Evolutionary conservation across 2,329 filamentous ascomycete genomes (phyloP).

Genomic region (Diaporthe nobilis): DNA sequence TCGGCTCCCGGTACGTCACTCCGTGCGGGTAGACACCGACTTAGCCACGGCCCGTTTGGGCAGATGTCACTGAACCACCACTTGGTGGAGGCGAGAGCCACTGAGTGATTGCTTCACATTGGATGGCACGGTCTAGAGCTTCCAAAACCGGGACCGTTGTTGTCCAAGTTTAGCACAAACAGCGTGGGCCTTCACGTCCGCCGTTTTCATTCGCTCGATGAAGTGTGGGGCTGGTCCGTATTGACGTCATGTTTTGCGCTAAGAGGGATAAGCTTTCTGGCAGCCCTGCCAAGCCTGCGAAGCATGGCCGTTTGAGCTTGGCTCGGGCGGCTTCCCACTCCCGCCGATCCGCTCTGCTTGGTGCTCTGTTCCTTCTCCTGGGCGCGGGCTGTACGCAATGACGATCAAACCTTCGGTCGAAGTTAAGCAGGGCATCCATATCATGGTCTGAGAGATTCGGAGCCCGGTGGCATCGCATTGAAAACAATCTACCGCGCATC

Average conservation of each 20-base stretch:
- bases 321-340: slow-evolving; percentile 18
- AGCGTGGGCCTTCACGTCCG: not conserved
- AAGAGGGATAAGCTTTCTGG: slow-evolving; percentile 22
- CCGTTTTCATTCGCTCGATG: not conserved
- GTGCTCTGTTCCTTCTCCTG: not conserved
- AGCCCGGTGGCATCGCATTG: not conserved
- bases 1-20: not conserved
- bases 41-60: too few species aligned
- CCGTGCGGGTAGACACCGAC: not conserved
- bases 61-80: too few species aligned
- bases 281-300: slow-evolving; percentile 17
- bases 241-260: slow-evolving; percentile 3
- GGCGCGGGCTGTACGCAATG: not conserved
- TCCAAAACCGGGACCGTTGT: not conserved
- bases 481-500: not conserved
- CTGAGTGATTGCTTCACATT: not conserved
- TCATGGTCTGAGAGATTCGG: not conserved
- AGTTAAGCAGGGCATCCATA: not conserved
- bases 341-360: not conserved
- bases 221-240: not conserved
- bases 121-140: slow-evolving; percentile 10
- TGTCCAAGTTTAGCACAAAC: not conserved
- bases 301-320: slow-evolving; percentile 10
- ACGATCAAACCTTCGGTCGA: not conserved
- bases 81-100: not conserved